Percentiles rank a stretch among this genome's conserved stretches.
Evolutionary conservation across 305 asterid genomes (phyloP).

Genomic region (Fraxinus platypoda): DNA sequence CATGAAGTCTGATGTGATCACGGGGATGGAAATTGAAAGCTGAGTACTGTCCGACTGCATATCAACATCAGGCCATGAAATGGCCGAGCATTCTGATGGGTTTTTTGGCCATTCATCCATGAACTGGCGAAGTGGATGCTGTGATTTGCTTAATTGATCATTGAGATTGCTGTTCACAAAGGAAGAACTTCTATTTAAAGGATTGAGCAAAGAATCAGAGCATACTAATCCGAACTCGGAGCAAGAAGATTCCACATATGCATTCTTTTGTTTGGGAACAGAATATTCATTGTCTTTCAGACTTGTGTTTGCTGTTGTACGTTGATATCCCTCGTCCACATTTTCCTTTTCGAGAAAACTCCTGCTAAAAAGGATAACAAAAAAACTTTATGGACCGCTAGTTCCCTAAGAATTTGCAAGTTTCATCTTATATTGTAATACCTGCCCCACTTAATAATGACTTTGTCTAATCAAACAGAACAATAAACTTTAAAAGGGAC

Average conservation of each 20-base stretch:
- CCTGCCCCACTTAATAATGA: neutral
- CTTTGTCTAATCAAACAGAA: neutral
- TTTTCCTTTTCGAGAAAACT: slow-evolving; percentile 38
- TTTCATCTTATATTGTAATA: neutral
- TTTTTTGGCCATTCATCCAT: slow-evolving; percentile 64
- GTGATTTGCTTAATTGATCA: slow-evolving; percentile 33
- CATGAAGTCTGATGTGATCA: slow-evolving; percentile 55
- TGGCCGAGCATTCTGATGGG: slow-evolving; percentile 26
- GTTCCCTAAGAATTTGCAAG: neutral
- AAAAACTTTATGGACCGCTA: neutral
- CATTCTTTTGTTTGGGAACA: slow-evolving; percentile 28
- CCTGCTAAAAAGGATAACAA: slow-evolving; percentile 28
- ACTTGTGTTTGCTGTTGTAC: slow-evolving; percentile 22
- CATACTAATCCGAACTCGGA: slow-evolving; percentile 69
- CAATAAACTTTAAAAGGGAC: neutral
- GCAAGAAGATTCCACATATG: slow-evolving; percentile 29
- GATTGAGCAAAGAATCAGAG: slow-evolving; percentile 80
- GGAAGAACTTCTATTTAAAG: slow-evolving; percentile 49
- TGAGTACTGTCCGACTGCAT: slow-evolving; percentile 54
- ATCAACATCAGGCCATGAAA: slow-evolving; percentile 49
- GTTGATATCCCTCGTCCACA: slow-evolving; percentile 31
- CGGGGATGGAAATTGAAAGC: slow-evolving; percentile 77
- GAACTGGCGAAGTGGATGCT: slow-evolving; percentile 48
- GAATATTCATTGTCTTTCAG: slow-evolving; percentile 32
- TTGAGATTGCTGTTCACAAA: slow-evolving; percentile 32